A percentile compares a stretch with the other conserved stretches of the same genome.
Conservation (phyloP, 2,329 filamentous ascomycete species). For the Bisporella sp. region DNA sequence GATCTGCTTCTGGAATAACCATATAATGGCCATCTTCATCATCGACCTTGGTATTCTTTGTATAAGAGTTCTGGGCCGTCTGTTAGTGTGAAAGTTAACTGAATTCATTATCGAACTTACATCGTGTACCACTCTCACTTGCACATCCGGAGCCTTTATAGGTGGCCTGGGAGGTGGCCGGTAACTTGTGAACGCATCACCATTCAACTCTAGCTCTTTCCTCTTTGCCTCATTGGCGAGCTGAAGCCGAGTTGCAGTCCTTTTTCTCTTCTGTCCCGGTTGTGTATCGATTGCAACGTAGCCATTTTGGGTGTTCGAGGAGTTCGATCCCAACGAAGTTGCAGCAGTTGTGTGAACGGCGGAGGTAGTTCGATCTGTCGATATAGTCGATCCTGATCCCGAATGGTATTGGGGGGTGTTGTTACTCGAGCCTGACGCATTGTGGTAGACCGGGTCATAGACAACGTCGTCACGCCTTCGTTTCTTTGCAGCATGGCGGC, state of each 20-base stretch:
- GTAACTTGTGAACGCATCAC: constrained; percentile 71
- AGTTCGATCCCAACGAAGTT: constrained; percentile 70
- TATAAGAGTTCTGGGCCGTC: constrained; percentile 30
- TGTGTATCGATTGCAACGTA: constrained; percentile 61
- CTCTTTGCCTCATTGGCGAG: constrained; percentile 76
- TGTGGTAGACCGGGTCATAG: constrained; percentile 69
- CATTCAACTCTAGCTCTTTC: constrained; percentile 62
- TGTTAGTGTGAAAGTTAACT: constrained; percentile 9
- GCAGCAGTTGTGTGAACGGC: constrained; percentile 79
- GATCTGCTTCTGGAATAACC: constrained; percentile 75
- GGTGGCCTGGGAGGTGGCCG: constrained; percentile 81
- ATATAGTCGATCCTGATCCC: constrained; percentile 64
- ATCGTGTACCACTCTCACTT: constrained; percentile 54
- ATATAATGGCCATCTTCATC: constrained; percentile 98
- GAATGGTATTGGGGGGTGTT: constrained; percentile 65
- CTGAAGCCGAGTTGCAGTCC: constrained; percentile 68
- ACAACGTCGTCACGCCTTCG: constrained; percentile 48
- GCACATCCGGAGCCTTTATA: constrained; percentile 80
- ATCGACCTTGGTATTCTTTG: constrained; percentile 69
- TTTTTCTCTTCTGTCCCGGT: constrained; percentile 71
- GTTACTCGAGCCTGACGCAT: constrained; percentile 58
- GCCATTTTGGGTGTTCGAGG: constrained; percentile 50
- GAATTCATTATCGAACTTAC: constrained; percentile 37
- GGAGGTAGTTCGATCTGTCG: constrained; percentile 78
- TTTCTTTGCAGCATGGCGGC: constrained; percentile 70